A percentile compares a stretch with the other conserved stretches of the same genome.
These are phyloP conservation scores for Solanum gracilifrons DNA, from an alignment of 257 asterid species.

Conservation along the genomic window DNA sequence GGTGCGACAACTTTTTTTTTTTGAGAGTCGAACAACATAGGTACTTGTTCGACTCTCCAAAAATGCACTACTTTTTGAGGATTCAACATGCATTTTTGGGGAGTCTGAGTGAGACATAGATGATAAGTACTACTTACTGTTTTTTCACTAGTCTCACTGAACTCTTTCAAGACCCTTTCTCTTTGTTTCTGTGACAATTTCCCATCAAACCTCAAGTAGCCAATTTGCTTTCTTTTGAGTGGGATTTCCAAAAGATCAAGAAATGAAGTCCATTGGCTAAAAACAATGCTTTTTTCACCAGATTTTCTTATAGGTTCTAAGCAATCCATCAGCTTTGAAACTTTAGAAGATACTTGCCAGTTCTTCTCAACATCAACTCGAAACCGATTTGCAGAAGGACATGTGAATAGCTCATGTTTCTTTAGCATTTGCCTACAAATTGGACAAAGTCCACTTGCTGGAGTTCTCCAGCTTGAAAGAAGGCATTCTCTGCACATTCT, in stretches of 20 bases:
- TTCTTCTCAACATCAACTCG: conserved; percentile 57
- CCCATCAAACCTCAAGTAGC: conserved; percentile 76
- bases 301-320: conserved; percentile 22
- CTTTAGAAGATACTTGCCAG: conserved; percentile 75
- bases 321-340: conserved; percentile 49
- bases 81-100: not conserved
- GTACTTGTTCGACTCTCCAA: not conserved
- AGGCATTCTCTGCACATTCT: conserved; percentile 85
- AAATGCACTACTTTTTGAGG: not conserved
- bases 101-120: not conserved
- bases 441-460: conserved; percentile 53
- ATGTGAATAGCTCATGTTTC: conserved; percentile 51
- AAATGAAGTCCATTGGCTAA: conserved; percentile 84
- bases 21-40: not conserved
- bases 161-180: conserved; percentile 61
- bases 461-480: conserved; percentile 57
- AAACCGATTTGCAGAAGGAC: conserved; percentile 48
- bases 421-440: conserved; percentile 54
- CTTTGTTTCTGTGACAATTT: conserved; percentile 53
- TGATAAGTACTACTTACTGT: conserved; percentile 22
- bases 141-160: conserved; percentile 51
- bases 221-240: conserved; percentile 26
- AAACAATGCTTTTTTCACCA: conserved; percentile 70
- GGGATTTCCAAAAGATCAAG: conserved; percentile 73
- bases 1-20: not conserved